Percentiles rank a stretch among this genome's conserved stretches.
These are phyloP conservation scores for Hibiscus tridactylites DNA, from an alignment of 345 rosid genomes.

Conservation along the genomic window DNA sequence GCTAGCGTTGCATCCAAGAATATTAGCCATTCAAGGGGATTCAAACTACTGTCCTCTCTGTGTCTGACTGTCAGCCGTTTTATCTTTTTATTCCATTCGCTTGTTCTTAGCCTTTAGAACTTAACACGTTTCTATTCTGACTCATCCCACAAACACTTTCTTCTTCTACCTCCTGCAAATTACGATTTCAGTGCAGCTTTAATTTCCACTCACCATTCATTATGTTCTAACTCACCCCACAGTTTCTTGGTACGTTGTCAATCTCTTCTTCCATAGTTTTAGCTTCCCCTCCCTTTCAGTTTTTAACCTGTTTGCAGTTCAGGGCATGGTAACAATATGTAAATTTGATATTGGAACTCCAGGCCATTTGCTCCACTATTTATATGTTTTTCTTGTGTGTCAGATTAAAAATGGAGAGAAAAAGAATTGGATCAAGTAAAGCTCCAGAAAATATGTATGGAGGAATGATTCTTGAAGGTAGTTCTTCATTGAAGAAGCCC, in stretches of 20 bases:
- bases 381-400: background rate
- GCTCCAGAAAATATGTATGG: conserved; percentile 44
- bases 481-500: conserved; percentile 25
- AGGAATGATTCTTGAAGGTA: conserved; percentile 34
- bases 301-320: background rate
- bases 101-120: background rate
- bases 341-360: background rate
- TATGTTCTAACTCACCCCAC: background rate
- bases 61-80: conserved; percentile 11
- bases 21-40: conserved; percentile 19
- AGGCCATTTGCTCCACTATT: background rate
- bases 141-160: background rate
- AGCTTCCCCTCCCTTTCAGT: background rate
- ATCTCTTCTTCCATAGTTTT: background rate
- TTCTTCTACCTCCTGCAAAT: background rate
- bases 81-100: conserved; percentile 8
- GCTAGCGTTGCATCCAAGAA: conserved; percentile 23
- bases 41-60: background rate
- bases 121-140: background rate
- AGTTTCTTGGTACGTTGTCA: conserved; percentile 10
- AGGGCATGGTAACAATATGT: background rate
- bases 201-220: background rate
- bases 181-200: background rate
- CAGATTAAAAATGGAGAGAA: conserved; percentile 33
- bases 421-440: conserved; percentile 56